Conservation (phyloP, 2,329 filamentous ascomycete species). For the Gnomoniopsis smithogilvyi region DNA sequence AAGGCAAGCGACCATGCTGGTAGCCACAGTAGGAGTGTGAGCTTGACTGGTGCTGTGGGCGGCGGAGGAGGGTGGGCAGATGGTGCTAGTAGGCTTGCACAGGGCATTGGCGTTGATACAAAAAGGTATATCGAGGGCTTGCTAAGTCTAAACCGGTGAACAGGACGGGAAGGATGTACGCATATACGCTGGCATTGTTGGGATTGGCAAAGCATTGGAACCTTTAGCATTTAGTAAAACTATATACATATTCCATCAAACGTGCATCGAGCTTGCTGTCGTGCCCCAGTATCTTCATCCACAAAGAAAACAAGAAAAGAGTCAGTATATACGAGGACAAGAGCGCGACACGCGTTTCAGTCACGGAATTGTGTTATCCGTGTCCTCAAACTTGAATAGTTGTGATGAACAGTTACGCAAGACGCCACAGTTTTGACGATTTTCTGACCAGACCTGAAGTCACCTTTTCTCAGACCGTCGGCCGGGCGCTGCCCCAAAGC, state of each 20-base stretch:
- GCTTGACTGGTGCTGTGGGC: constrained; percentile 33
- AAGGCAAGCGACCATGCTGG: constrained; percentile 53
- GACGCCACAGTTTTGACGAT: not conserved
- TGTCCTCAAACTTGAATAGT: too few species aligned
- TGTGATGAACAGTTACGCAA: too few species aligned
- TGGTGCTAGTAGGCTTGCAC: constrained; percentile 58
- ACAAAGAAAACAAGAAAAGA: too few species aligned
- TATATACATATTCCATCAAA: not conserved
- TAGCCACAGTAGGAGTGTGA: constrained; percentile 32
- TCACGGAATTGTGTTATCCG: too few species aligned
- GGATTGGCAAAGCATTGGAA: not conserved
- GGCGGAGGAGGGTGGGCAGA: constrained; percentile 44
- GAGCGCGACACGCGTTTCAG: too few species aligned
- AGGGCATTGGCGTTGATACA: constrained; percentile 76
- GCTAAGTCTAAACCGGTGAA: constrained; percentile 55
- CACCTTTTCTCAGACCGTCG: not conserved
- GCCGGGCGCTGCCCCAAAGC: not conserved
- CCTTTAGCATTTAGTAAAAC: not conserved
- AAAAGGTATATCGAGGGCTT: constrained; percentile 71
- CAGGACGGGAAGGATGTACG: not conserved
- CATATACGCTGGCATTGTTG: not conserved
- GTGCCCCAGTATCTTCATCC: too few species aligned
- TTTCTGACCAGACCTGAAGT: not conserved
- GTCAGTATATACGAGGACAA: too few species aligned
- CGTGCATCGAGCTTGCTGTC: not conserved